A percentile compares a stretch with the other conserved stretches of the same genome.
phyloP scores from a whole-genome alignment of 352 stramenopile genomes.

The Pythium guiyangense region DNA sequence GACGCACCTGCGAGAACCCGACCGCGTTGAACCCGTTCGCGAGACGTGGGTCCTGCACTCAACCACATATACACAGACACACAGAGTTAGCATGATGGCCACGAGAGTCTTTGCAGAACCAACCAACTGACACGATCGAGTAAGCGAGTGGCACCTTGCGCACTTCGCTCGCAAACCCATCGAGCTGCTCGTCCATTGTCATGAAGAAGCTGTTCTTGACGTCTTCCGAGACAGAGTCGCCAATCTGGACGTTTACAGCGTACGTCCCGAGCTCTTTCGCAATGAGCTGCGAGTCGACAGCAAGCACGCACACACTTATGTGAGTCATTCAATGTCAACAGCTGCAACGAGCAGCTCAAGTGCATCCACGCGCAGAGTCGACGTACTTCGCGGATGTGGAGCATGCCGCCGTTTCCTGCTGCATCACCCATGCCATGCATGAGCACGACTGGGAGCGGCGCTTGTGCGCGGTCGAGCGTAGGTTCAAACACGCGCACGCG shows the following conservation, averaged over 20 bases:
- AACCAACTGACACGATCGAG: not conserved
- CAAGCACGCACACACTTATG: not conserved
- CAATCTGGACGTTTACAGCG: conserved; percentile 86
- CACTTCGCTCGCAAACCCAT: conserved; percentile 87
- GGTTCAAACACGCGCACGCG: conserved; percentile 27
- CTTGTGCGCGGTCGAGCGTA: not conserved
- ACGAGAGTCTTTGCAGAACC: not conserved
- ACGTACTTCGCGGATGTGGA: conserved; percentile 66
- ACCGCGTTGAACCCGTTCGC: conserved; percentile 90
- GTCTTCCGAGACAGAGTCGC: conserved; percentile 76
- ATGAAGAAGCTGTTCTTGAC: conserved; percentile 93
- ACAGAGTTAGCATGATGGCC: not conserved
- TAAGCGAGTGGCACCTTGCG: conserved; percentile 29
- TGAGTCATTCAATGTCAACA: too few species aligned
- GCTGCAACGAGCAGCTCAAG: too few species aligned
- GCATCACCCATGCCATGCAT: conserved; percentile 95
- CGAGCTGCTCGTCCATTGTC: conserved; percentile 89
- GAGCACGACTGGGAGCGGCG: conserved; percentile 61
- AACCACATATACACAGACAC: not conserved
- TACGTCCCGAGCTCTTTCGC: conserved; percentile 83
- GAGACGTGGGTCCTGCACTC: conserved; percentile 69
- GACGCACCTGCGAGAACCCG: conserved; percentile 87
- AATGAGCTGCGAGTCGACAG: conserved; percentile 31
- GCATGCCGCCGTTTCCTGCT: conserved; percentile 89
- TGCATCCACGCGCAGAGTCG: not conserved